phyloP scores from a whole-genome alignment of 805 yeast genomes.

The Spathaspora passalidarum region DNA sequence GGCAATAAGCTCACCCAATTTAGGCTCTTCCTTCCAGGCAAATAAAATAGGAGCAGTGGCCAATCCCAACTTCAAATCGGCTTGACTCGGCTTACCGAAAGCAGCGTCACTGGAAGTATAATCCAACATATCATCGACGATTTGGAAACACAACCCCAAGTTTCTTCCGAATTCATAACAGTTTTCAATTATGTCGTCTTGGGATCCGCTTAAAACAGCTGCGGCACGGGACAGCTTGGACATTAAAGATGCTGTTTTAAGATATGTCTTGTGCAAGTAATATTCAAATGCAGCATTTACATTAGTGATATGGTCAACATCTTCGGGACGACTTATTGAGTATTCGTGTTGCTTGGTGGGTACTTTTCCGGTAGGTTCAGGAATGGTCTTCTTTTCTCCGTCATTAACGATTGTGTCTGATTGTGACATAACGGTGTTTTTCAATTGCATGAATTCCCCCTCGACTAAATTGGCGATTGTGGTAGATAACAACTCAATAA shows the following conservation, averaged over 20 bases:
- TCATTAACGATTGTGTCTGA: constrained; percentile 46
- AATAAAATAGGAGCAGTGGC: constrained; percentile 96
- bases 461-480: constrained; percentile 96
- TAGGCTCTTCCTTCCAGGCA: constrained; percentile 90
- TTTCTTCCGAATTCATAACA: constrained; percentile 91
- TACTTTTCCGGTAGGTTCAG: constrained; percentile 60
- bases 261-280: constrained; percentile 90
- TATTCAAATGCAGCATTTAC: constrained; percentile 93
- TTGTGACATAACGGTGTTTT: constrained; percentile 70
- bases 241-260: constrained; percentile 92
- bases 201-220: constrained; percentile 86
- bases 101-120: constrained; percentile 83
- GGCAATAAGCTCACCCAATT: constrained; percentile 76
- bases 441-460: constrained; percentile 98
- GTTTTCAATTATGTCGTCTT: constrained; percentile 70
- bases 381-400: constrained; percentile 44
- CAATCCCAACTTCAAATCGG: constrained; percentile 87
- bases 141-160: constrained; percentile 91
- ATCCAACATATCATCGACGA: constrained; percentile 94
- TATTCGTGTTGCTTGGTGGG: constrained; percentile 61
- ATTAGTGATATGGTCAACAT: constrained; percentile 57
- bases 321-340: constrained; percentile 35
- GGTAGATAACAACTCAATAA: constrained; percentile 90
- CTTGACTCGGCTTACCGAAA: constrained; percentile 94
- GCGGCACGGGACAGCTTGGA: constrained; percentile 92